Percentiles rank a stretch among this genome's conserved stretches.
These are phyloP conservation scores for Stachybotrys chlorohalonatus DNA, from an alignment of 2,329 filamentous ascomycete genomes.

Conservation along the genomic window DNA sequence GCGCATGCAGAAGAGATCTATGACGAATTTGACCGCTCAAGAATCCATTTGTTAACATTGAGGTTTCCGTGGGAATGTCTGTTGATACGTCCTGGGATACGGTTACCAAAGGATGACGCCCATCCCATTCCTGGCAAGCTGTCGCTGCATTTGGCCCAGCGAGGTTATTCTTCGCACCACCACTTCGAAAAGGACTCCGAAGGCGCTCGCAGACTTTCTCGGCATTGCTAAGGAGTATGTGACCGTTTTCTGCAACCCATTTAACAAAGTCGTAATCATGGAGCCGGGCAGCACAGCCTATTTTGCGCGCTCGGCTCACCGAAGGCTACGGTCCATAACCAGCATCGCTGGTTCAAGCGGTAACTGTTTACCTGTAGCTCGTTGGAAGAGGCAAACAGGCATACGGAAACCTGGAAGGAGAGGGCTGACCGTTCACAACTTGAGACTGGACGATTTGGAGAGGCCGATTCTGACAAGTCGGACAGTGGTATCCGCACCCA, in stretches of 20 bases:
- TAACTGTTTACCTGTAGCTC: constrained; percentile 15
- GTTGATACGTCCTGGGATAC: constrained; percentile 32
- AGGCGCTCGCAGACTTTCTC: constrained; percentile 19
- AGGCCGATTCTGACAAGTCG: constrained; percentile 7
- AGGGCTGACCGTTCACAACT: constrained; percentile 11
- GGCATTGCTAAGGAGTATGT: constrained; percentile 9
- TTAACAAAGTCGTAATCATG: constrained; percentile 26
- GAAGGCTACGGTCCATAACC: constrained; percentile 27
- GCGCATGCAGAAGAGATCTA: constrained; percentile 21
- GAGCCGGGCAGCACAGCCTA: constrained; percentile 29
- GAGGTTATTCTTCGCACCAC: constrained; percentile 27
- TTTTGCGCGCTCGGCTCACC: constrained; percentile 27
- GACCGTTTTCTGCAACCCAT: constrained; percentile 29
- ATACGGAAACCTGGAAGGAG: constrained; percentile 6
- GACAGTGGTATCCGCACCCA: constrained; percentile 22
- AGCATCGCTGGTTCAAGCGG: constrained; percentile 29
- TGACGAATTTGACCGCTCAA: constrained; percentile 13
- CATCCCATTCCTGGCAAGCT: constrained; percentile 9
- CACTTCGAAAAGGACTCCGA: constrained; percentile 26
- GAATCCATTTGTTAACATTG: no score
- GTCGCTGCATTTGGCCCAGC: constrained; percentile 15
- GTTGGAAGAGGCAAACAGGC: constrained; percentile 1
- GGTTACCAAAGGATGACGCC: constrained; percentile 32
- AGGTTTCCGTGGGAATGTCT: constrained; percentile 23
- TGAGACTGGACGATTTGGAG: constrained; percentile 17